phyloP scores from a whole-genome alignment of 176 grass and related monocot species.

The Eremochloa ophiuroides region DNA sequence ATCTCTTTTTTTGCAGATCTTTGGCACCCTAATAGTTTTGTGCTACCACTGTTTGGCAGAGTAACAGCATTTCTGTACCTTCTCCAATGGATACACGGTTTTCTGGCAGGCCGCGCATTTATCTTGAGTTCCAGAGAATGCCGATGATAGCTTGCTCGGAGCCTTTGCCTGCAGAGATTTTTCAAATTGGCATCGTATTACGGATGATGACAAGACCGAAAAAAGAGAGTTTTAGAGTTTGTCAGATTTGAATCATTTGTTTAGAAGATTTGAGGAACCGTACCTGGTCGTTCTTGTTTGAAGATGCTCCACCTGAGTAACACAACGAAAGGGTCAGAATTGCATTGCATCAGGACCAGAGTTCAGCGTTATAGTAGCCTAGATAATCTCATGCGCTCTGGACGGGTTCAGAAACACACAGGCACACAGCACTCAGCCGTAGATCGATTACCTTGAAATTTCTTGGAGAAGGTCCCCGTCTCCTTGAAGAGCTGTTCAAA shows the following conservation, averaged over 20 bases:
- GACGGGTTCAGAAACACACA: no score
- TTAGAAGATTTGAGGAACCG: not conserved
- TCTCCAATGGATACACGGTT: constrained; percentile 88
- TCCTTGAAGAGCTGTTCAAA: constrained; percentile 99
- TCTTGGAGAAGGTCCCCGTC: constrained; percentile 81
- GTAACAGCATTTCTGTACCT: constrained; percentile 38
- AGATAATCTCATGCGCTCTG: not conserved
- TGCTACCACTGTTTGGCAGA: not conserved
- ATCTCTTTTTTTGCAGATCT: not conserved
- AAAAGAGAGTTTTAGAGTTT: not conserved
- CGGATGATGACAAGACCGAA: not conserved
- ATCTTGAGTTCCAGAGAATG: constrained; percentile 87
- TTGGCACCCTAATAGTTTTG: not conserved
- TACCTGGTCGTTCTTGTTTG: constrained; percentile 67
- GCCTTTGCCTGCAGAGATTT: constrained; percentile 48
- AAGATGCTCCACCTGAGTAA: constrained; percentile 40
- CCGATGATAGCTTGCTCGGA: constrained; percentile 79
- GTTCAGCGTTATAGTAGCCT: no score
- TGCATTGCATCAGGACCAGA: not conserved
- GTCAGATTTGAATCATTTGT: not conserved
- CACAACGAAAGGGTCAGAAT: not conserved
- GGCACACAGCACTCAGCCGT: not conserved
- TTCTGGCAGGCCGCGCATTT: constrained; percentile 93
- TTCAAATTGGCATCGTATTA: not conserved
- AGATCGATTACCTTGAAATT: constrained; percentile 51